Evolutionary conservation across 768 basidiomycete genomes (phyloP).

Genomic region (Amanita jacksonii): DNA sequence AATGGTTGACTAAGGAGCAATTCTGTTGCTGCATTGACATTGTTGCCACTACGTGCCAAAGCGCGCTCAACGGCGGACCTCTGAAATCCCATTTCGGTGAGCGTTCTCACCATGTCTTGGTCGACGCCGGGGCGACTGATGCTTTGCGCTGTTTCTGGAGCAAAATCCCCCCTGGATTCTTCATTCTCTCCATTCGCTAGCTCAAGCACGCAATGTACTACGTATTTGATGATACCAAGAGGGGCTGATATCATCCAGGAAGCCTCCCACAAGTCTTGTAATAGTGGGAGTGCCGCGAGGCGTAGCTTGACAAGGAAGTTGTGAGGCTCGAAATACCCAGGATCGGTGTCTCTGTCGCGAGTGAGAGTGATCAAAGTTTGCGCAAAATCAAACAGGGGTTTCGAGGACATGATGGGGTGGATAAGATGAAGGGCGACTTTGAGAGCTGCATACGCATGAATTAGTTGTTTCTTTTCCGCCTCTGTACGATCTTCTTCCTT

Average conservation of each 20-base stretch:
- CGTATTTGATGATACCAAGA: constrained; percentile 60
- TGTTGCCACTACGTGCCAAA: constrained; percentile 76
- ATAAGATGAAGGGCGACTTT: constrained; percentile 77
- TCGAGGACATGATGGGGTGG: constrained; percentile 65
- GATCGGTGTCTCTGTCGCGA: constrained; percentile 69
- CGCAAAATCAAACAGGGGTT: constrained; percentile 74
- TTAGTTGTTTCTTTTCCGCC: constrained; percentile 49
- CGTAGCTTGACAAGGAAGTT: constrained; percentile 83
- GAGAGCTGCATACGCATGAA: constrained; percentile 70
- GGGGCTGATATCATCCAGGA: constrained; percentile 75
- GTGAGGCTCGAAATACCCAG: constrained; percentile 75
- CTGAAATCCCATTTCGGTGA: constrained; percentile 96
- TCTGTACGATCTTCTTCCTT: constrained; percentile 50
- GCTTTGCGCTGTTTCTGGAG: constrained; percentile 21
- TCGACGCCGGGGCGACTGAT: constrained; percentile 38
- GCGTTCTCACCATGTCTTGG: constrained; percentile 68
- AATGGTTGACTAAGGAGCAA: constrained; percentile 76
- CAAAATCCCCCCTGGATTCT: constrained; percentile 41
- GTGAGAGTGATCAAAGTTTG: constrained; percentile 69
- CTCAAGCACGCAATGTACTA: constrained; percentile 72
- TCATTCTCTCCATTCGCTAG: constrained; percentile 79
- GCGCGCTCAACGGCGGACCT: constrained; percentile 83
- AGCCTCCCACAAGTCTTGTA: constrained; percentile 71
- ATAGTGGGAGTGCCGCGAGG: constrained; percentile 53
- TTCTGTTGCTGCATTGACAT: constrained; percentile 83